Percentiles rank a stretch among this genome's conserved stretches.
These are phyloP conservation scores for Erysimum pusillum DNA, from an alignment of 441 rosid species.

Conservation along the genomic window DNA sequence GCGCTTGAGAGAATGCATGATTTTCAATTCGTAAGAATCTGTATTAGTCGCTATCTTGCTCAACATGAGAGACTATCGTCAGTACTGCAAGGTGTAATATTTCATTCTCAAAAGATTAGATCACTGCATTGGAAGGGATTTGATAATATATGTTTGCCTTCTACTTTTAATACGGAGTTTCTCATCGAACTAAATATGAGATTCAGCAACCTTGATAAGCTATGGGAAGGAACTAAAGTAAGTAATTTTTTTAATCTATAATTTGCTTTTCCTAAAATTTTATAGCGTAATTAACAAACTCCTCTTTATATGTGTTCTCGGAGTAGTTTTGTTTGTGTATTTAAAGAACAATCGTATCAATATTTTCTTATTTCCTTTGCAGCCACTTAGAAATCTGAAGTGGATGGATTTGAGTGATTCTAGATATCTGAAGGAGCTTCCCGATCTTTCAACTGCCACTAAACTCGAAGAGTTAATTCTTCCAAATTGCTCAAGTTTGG, in stretches of 20 bases:
- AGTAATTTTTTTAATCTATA: neutral
- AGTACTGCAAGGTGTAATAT: neutral
- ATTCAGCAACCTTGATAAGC: neutral
- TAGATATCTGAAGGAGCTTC: neutral
- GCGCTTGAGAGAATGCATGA: neutral
- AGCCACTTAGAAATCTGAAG: neutral
- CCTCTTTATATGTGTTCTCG: too few species aligned
- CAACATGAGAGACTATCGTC: neutral
- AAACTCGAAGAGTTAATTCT: neutral
- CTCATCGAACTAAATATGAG: neutral
- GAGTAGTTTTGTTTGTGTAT: too few species aligned
- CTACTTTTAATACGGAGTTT: neutral
- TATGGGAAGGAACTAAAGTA: neutral
- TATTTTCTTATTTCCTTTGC: neutral
- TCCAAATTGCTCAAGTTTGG: neutral
- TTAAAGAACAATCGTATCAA: neutral
- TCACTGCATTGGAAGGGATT: rapidly evolving
- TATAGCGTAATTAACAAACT: too few species aligned
- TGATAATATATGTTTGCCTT: neutral
- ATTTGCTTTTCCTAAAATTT: too few species aligned
- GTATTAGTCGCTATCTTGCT: rapidly evolving
- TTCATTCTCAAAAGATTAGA: neutral
- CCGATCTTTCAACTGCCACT: neutral
- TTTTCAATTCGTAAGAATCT: neutral
- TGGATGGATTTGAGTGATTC: neutral